phyloP scores from a whole-genome alignment of 352 stramenopile species.

The Pythium monospermum region DNA sequence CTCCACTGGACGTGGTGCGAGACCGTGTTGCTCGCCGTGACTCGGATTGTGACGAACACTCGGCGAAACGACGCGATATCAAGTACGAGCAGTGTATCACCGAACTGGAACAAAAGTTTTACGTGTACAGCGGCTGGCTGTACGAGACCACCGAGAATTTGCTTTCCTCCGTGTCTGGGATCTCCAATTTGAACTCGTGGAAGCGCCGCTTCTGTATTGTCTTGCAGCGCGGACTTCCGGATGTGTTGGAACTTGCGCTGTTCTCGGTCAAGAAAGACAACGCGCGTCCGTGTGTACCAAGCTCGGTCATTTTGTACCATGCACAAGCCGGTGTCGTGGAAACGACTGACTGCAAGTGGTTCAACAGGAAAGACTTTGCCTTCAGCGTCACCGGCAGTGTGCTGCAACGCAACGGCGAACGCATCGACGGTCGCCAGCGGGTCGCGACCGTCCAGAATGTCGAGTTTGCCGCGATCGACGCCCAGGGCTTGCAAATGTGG shows the following conservation, averaged over 20 bases:
- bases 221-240: conserved; percentile 47
- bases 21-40: conserved; percentile 9
- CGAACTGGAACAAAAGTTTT: conserved; percentile 30
- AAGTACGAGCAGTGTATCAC: conserved; percentile 26
- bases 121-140: conserved; percentile 27
- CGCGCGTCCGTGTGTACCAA: conserved; percentile 46
- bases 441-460: conserved; percentile 29
- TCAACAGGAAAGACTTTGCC: conserved; percentile 59
- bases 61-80: not conserved
- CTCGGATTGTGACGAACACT: conserved; percentile 3
- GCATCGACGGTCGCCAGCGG: conserved; percentile 31
- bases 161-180: conserved; percentile 23
- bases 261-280: conserved; percentile 47
- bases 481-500: conserved; percentile 44
- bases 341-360: conserved; percentile 55
- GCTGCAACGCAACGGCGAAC: conserved; percentile 14
- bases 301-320: conserved; percentile 56
- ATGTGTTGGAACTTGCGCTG: conserved; percentile 66
- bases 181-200: conserved; percentile 28
- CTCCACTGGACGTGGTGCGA: conserved; percentile 25
- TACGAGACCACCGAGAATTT: conserved; percentile 30
- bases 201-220: conserved; percentile 59
- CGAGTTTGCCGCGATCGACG: conserved; percentile 56
- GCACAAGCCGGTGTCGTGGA: conserved; percentile 39
- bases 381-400: conserved; percentile 44